Evolutionary conservation across 495 filamentous ascomycete genomes (phyloP).

Genomic region (Trichoderma gamsii): DNA sequence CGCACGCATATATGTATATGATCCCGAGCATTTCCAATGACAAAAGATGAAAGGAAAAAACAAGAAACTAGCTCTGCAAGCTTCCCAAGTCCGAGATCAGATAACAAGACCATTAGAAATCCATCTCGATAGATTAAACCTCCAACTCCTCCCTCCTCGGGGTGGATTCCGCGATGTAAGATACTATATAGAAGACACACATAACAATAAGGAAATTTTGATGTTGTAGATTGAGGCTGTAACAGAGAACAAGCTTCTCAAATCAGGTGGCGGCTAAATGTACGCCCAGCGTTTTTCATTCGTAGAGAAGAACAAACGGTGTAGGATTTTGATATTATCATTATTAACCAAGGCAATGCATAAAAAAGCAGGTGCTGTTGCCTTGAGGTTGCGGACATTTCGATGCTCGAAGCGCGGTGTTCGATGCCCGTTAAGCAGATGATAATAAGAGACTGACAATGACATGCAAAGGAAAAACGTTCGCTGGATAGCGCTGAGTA

Average conservation of each 20-base stretch:
- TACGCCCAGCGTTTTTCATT: not conserved
- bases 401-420: not conserved
- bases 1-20: not conserved
- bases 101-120: constrained; percentile 1
- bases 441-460: not conserved
- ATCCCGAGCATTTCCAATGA: not conserved
- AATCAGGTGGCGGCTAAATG: not conserved
- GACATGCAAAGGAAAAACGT: not conserved
- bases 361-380: not conserved
- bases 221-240: not conserved
- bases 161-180: not conserved
- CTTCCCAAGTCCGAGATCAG: not conserved
- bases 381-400: not conserved
- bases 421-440: constrained; percentile 8
- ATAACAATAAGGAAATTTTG: not conserved
- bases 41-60: not conserved
- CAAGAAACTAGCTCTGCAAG: not conserved
- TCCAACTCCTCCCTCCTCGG: not conserved
- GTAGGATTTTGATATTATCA: not conserved
- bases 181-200: not conserved
- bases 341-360: not conserved
- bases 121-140: constrained; percentile 1
- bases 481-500: not conserved
- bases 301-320: not conserved
- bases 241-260: not conserved